Evolutionary conservation across 257 asterid species (phyloP), one percentile per base, ranked within the genome.

Genomic region (Solanum corneliomulleri): DNA sequence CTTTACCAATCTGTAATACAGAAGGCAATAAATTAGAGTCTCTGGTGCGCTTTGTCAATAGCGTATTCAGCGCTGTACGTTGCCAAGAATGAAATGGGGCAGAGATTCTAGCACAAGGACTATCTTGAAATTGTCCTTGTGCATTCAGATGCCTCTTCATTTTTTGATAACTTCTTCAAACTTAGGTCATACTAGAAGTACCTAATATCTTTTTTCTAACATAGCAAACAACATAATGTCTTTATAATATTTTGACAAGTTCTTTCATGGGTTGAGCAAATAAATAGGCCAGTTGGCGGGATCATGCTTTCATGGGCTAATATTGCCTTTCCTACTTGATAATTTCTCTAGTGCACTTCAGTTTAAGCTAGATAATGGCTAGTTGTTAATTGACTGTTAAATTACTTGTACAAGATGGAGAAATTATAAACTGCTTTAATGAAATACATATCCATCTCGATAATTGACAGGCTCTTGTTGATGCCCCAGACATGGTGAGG

Each of bases 401-500:
- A 47, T 4, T 80, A 47, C 27, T 31, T 80, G 69, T 47, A 47
- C 7, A 29, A 49, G n/a, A 29, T 49, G 20, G 9, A 18, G 44
- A 23, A 18, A 33, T 58, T 71, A 12, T 4, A 11, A 49, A 56
- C 71, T 85, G 72, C 23, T 85, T 11, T 45, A 9, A 29, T 52
- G 31, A 29, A 49, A 45, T 47, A 27, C 39, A 10, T 49, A 31
- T 29, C 21, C 5, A 9, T 72, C 35, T 49, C 56, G 39, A 37
- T 70, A 72, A 87, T 76, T 23, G 16, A 25, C 15, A 88, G 89
- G 90, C 90, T 18, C 90, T 88, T 56, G 88, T 88, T 42, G 90
- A 88, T 86, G 27, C 90, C 4, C 90, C 89, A 37, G 90, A 86
- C 85, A 88, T 86, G 87, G 85, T 86, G 37, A 62, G 90, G 39